Percentiles rank a stretch among this genome's conserved stretches.
Conservation (phyloP, 495 filamentous ascomycete species). For the Lentithecium fluviatile region DNA sequence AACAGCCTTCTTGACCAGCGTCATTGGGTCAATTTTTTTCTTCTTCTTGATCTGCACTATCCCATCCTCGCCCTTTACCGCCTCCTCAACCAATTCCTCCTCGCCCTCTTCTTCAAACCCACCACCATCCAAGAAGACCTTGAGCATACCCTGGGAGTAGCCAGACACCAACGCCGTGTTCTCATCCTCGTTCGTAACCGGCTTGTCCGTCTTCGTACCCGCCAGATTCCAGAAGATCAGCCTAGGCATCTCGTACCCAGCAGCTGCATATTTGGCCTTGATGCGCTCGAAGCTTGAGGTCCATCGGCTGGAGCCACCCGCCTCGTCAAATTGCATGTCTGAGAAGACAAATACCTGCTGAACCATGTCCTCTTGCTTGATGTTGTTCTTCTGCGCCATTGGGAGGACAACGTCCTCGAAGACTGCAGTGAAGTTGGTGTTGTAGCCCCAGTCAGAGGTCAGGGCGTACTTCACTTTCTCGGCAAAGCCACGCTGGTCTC, state of each 20-base stretch:
- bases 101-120: conserved; percentile 44
- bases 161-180: conserved; percentile 48
- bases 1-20: conserved; percentile 46
- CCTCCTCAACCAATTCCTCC: conserved; percentile 35
- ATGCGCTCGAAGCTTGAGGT: conserved; percentile 46
- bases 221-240: conserved; percentile 55
- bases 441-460: conserved; percentile 38
- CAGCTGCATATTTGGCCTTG: conserved; percentile 40
- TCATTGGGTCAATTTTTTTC: conserved; percentile 44
- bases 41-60: conserved; percentile 32
- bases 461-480: conserved; percentile 39
- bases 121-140: conserved; percentile 50
- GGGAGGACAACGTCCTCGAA: conserved; percentile 49
- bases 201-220: conserved; percentile 45
- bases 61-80: conserved; percentile 32
- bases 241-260: conserved; percentile 51
- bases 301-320: conserved; percentile 30
- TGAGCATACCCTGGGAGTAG: conserved; percentile 51
- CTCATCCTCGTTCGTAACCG: conserved; percentile 40
- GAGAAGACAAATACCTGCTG: conserved; percentile 52
- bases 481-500: conserved; percentile 34
- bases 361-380: conserved; percentile 49
- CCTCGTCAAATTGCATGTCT: conserved; percentile 52
- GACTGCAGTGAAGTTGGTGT: conserved; percentile 50
- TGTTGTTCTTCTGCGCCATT: conserved; percentile 44